A percentile compares a stretch with the other conserved stretches of the same genome.
phyloP scores from a whole-genome alignment of 2,329 filamentous ascomycete genomes.

The Monilinia laxa region DNA sequence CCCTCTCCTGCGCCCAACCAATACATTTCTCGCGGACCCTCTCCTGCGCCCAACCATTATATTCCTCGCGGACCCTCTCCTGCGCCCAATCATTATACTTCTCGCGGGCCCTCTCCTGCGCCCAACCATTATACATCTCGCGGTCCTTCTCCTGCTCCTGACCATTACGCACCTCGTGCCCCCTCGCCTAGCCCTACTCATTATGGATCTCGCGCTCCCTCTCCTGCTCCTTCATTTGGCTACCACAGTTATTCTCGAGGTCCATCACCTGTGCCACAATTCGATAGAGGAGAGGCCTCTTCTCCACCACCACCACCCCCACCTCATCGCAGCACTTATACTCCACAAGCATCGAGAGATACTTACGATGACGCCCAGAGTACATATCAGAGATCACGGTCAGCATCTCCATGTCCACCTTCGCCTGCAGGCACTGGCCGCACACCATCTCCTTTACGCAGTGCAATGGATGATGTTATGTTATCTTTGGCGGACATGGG shows the following conservation, averaged over 20 bases:
- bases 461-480: conserved; percentile 98
- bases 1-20: not conserved
- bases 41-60: conserved; percentile 36
- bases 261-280: conserved; percentile 43
- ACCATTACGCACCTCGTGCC: conserved; percentile 38
- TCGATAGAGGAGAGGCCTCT: conserved; percentile 39
- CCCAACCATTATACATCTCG: conserved; percentile 4
- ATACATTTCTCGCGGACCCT: conserved; percentile 4
- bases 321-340: conserved; percentile 69
- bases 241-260: conserved; percentile 42
- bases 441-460: conserved; percentile 87
- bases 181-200: conserved; percentile 38
- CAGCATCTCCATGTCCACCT: conserved; percentile 63
- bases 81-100: not conserved
- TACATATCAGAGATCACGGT: conserved; percentile 55
- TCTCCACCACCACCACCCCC: conserved; percentile 78
- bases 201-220: conserved; percentile 43
- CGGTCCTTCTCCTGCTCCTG: conserved; percentile 27
- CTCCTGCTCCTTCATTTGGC: conserved; percentile 36
- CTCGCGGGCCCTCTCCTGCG: conserved; percentile 6
- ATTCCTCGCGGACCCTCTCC: conserved; percentile 37
- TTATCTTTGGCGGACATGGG: conserved; percentile 88
- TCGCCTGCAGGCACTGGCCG: conserved; percentile 66
- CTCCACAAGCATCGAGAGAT: conserved; percentile 36
- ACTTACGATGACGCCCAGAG: conserved; percentile 45